phyloP scores from a whole-genome alignment of 176 grass and related monocot species.

The Alloteropsis semialata region DNA sequence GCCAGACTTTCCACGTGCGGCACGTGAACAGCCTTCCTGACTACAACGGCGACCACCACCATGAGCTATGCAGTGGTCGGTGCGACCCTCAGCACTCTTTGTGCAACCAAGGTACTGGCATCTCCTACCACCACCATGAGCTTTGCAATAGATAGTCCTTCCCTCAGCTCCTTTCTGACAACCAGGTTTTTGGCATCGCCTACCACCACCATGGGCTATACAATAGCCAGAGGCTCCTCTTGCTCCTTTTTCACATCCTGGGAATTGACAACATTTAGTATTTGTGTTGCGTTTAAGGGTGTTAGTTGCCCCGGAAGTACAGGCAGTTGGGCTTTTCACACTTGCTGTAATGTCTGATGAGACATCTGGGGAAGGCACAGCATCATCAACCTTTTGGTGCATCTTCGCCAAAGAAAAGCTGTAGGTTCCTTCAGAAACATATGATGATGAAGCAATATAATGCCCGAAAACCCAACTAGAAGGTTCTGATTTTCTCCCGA shows the following conservation, averaged over 20 bases:
- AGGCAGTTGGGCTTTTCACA: conserved; percentile 46
- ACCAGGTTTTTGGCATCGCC: conserved; percentile 58
- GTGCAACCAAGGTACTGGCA: conserved; percentile 75
- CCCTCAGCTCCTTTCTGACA: conserved; percentile 87
- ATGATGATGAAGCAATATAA: conserved; percentile 7
- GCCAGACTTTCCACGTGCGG: conserved; percentile 78
- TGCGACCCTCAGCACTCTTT: conserved; percentile 65
- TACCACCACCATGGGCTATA: conserved; percentile 78
- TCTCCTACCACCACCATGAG: conserved; percentile 69
- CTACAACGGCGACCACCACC: conserved; percentile 61
- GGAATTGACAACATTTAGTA: conserved; percentile 63
- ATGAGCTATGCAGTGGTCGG: conserved; percentile 72
- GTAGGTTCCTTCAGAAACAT: conserved; percentile 18
- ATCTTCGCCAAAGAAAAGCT: conserved; percentile 32
- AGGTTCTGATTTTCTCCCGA: conserved; percentile 24
- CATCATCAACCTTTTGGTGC: conserved; percentile 24
- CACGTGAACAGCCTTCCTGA: conserved; percentile 54
- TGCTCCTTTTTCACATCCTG: conserved; percentile 71
- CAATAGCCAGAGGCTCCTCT: conserved; percentile 70
- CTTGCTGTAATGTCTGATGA: conserved; percentile 27
- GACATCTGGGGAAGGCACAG: conserved; percentile 27
- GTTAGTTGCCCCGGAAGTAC: conserved; percentile 43
- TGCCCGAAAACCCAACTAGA: conserved; percentile 41
- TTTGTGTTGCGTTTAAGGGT: conserved; percentile 21
- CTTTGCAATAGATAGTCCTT: conserved; percentile 79